Evolutionary conservation across 768 basidiomycete genomes (phyloP).

Genomic region (Mycena rosella): DNA sequence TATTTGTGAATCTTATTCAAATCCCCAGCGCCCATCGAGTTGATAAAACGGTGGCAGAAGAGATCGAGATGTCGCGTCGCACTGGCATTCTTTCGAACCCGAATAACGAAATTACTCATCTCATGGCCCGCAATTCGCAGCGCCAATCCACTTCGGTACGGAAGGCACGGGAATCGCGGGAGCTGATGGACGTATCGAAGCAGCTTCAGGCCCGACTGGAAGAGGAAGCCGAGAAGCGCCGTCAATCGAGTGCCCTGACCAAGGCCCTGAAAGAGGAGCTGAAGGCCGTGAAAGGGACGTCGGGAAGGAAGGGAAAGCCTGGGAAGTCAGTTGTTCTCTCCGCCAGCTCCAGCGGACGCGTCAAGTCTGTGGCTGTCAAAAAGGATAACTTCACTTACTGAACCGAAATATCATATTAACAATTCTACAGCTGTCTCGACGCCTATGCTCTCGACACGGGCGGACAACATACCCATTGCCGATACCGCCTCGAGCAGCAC

Average conservation of each 20-base stretch:
- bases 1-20: background rate
- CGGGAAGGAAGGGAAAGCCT: background rate
- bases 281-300: background rate
- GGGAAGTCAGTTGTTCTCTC: background rate
- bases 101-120: constrained; percentile 8
- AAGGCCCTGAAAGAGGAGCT: constrained; percentile 11
- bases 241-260: background rate
- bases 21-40: constrained; percentile 10
- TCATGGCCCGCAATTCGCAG: background rate
- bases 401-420: too few species aligned
- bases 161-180: background rate
- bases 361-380: background rate
- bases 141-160: constrained; percentile 1
- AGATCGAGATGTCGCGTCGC: constrained; percentile 6
- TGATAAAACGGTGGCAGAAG: background rate
- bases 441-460: too few species aligned
- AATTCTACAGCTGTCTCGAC: too few species aligned
- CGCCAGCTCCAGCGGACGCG: constrained; percentile 9
- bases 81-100: constrained; percentile 13
- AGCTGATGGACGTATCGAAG: background rate
- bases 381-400: too few species aligned
- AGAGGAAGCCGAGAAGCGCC: constrained; percentile 3
- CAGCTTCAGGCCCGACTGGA: background rate
- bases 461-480: too few species aligned
- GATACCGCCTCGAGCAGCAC: too few species aligned